These are phyloP conservation scores for Diatrype stigma DNA, from an alignment of 2,329 filamentous ascomycete species.

Conservation along the genomic window DNA sequence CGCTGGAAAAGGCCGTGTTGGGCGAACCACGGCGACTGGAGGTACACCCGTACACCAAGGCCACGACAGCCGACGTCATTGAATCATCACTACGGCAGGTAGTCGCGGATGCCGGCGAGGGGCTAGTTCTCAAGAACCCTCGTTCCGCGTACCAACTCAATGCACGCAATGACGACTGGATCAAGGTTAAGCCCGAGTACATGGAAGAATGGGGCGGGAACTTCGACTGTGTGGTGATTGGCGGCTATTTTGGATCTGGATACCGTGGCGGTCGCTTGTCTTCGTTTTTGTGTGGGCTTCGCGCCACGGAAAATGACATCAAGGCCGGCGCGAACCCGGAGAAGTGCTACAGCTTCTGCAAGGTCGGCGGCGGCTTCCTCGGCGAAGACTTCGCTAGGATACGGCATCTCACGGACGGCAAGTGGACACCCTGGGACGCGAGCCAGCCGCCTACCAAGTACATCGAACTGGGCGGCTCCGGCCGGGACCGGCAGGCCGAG, in stretches of 20 bases:
- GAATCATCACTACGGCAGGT: conserved; percentile 77
- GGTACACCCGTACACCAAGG: conserved; percentile 68
- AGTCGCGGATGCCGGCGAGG: conserved; percentile 82
- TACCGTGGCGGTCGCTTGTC: conserved; percentile 77
- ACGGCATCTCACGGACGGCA: conserved; percentile 78
- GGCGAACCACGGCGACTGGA: conserved; percentile 74
- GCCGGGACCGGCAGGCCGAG: conserved; percentile 71
- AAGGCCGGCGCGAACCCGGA: conserved; percentile 57
- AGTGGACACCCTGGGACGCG: conserved; percentile 83
- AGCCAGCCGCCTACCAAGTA: conserved; percentile 71
- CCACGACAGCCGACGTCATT: conserved; percentile 65
- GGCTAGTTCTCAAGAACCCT: conserved; percentile 90
- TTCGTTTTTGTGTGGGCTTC: conserved; percentile 85
- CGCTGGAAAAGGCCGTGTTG: conserved; percentile 67
- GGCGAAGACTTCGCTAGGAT: conserved; percentile 82
- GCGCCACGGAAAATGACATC: conserved; percentile 66
- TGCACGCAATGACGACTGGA: conserved; percentile 91
- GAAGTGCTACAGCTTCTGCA: conserved; percentile 93
- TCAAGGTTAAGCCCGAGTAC: conserved; percentile 98
- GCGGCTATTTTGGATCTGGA: conserved; percentile 89
- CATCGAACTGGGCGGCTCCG: conserved; percentile 78
- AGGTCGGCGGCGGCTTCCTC: conserved; percentile 90
- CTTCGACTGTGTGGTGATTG: conserved; percentile 83
- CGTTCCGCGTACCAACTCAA: conserved; percentile 82
- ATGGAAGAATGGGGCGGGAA: conserved; percentile 95